A percentile compares a stretch with the other conserved stretches of the same genome.
These are phyloP conservation scores for Stachybotrys chlorohalonatus DNA, from an alignment of 2,329 filamentous ascomycete genomes.

Conservation along the genomic window DNA sequence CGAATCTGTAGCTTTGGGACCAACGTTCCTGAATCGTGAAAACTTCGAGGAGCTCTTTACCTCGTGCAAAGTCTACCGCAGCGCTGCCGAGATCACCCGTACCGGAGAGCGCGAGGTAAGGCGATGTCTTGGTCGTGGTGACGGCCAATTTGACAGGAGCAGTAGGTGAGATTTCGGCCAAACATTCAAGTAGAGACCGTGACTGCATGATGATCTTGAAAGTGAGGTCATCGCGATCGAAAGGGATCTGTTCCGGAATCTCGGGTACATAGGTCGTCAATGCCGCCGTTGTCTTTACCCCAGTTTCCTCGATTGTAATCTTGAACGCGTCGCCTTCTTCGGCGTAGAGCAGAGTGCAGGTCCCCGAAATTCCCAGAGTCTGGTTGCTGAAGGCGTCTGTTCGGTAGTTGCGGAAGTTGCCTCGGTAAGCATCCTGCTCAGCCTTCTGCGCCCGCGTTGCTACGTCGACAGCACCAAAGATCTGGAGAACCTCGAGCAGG, in stretches of 20 bases:
- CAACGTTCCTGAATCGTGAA: conserved; percentile 54
- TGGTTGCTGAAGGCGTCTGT: conserved; percentile 76
- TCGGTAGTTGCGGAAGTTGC: conserved; percentile 52
- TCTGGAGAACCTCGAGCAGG: conserved; percentile 87
- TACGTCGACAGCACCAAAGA: conserved; percentile 78
- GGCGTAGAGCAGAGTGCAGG: conserved; percentile 74
- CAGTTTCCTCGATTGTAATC: conserved; percentile 77
- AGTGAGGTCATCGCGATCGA: conserved; percentile 67
- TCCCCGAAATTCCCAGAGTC: conserved; percentile 72
- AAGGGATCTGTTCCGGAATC: conserved; percentile 71
- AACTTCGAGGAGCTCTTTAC: conserved; percentile 63
- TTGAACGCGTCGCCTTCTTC: conserved; percentile 69
- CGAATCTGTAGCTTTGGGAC: conserved; percentile 76
- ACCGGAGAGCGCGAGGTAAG: conserved; percentile 68
- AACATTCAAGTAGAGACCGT: conserved; percentile 60
- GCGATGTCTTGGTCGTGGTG: conserved; percentile 51
- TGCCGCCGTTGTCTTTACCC: conserved; percentile 82
- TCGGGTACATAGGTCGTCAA: conserved; percentile 81
- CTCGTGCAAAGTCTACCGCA: conserved; percentile 57
- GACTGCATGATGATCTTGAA: conserved; percentile 95
- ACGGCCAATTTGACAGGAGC: conserved; percentile 66
- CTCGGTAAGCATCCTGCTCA: conserved; percentile 51
- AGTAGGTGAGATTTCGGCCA: conserved; percentile 61
- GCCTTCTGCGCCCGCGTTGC: conserved; percentile 47
- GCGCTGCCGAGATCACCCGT: conserved; percentile 48